phyloP scores from a whole-genome alignment of 805 yeast genomes.

The Candida nitratophila region DNA sequence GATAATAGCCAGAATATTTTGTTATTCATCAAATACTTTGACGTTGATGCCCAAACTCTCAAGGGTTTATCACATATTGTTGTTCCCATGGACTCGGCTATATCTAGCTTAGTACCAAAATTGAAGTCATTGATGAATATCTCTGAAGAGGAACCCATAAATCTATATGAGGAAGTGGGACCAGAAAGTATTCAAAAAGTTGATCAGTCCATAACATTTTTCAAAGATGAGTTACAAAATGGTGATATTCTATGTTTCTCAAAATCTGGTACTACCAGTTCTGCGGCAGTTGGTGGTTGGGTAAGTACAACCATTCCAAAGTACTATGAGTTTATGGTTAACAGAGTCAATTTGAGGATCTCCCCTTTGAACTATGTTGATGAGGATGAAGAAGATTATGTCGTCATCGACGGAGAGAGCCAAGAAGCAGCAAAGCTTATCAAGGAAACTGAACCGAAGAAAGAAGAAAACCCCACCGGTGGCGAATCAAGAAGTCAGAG shows the following conservation, averaged over 20 bases:
- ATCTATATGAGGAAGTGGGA: constrained; percentile 55
- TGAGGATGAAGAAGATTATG: constrained; percentile 44
- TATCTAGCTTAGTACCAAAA: constrained; percentile 33
- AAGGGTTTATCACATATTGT: constrained; percentile 58
- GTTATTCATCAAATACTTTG: constrained; percentile 61
- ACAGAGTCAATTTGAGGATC: constrained; percentile 54
- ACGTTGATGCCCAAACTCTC: constrained; percentile 44
- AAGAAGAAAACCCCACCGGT: constrained; percentile 3
- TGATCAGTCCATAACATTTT: constrained; percentile 34
- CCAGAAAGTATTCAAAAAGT: constrained; percentile 43
- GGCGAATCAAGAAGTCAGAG: constrained; percentile 6
- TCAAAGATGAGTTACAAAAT: constrained; percentile 49
- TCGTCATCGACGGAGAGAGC: constrained; percentile 13
- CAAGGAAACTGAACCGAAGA: constrained; percentile 8
- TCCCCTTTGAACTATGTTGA: constrained; percentile 33
- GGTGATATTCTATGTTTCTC: constrained; percentile 58
- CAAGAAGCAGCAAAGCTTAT: constrained; percentile 4
- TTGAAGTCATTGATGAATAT: constrained; percentile 37
- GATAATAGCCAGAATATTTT: constrained; percentile 19
- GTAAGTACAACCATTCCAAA: constrained; percentile 32
- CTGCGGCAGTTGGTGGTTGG: background rate
- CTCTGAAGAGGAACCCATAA: constrained; percentile 25
- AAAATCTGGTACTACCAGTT: background rate
- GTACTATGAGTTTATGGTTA: constrained; percentile 47
- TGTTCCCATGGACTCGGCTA: constrained; percentile 40